Percentiles rank a stretch among this genome's conserved stretches.
phyloP scores from a whole-genome alignment of 2,329 filamentous ascomycete genomes.

The Trichoderma guizhouense region DNA sequence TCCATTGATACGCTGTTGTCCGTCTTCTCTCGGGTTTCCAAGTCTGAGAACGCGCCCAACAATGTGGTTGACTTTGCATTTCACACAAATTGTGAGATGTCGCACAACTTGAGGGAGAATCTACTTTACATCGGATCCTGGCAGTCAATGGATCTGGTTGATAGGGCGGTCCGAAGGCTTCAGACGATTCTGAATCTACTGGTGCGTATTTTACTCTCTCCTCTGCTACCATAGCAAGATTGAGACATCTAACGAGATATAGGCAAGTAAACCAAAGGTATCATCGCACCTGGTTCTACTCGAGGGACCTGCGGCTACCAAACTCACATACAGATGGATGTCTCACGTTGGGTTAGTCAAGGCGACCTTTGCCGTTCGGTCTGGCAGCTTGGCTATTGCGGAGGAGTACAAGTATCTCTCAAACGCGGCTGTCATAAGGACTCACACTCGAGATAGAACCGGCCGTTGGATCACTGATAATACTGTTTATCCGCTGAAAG shows the following conservation, averaged over 20 bases:
- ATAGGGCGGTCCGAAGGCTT: constrained; percentile 20
- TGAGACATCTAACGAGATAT: background rate
- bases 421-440: constrained; percentile 24
- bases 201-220: background rate
- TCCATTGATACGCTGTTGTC: constrained; percentile 20
- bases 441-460: constrained; percentile 13
- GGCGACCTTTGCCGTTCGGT: constrained; percentile 29
- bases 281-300: constrained; percentile 27
- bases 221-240: background rate
- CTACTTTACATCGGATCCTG: constrained; percentile 30
- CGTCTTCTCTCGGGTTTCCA: constrained; percentile 21
- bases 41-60: background rate
- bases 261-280: constrained; percentile 19
- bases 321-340: constrained; percentile 27
- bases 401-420: constrained; percentile 23
- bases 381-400: background rate
- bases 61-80: constrained; percentile 17
- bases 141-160: constrained; percentile 10
- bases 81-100: constrained; percentile 24
- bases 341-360: constrained; percentile 27
- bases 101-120: constrained; percentile 28
- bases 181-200: constrained; percentile 2
- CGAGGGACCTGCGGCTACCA: constrained; percentile 10
- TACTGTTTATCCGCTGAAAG: constrained; percentile 17
- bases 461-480: constrained; percentile 13